These are phyloP conservation scores for Notholithocarpus densiflorus DNA, from an alignment of 306 rosid genomes.

Conservation along the genomic window DNA sequence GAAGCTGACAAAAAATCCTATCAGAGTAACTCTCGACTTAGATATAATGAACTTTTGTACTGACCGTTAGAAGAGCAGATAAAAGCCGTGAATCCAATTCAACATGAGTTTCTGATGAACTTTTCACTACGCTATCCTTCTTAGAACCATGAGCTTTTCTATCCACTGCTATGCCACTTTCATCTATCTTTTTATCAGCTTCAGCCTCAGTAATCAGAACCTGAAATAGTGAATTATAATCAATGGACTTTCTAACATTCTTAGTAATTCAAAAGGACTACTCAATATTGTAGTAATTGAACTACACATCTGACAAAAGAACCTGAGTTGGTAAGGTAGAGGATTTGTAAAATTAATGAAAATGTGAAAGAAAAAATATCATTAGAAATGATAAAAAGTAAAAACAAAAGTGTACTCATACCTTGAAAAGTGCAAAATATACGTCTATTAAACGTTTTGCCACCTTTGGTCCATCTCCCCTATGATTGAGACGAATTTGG, in stretches of 20 bases:
- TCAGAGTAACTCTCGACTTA: not conserved
- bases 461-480: constrained; percentile 90
- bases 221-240: constrained; percentile 40
- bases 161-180: constrained; percentile 34
- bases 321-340: not conserved
- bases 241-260: not conserved
- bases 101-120: constrained; percentile 44
- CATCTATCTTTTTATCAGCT: constrained; percentile 42
- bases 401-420: constrained; percentile 27
- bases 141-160: constrained; percentile 17
- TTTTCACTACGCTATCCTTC: constrained; percentile 35
- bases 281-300: not conserved
- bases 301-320: not conserved
- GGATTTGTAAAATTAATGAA: not conserved
- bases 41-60: constrained; percentile 9
- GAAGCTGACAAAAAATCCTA: not conserved
- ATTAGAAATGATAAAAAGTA: not conserved
- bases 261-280: not conserved
- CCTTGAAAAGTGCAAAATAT: constrained; percentile 94
- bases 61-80: constrained; percentile 76
- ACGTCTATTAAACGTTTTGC: constrained; percentile 91
- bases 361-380: not conserved
- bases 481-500: constrained; percentile 73
- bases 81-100: constrained; percentile 91
- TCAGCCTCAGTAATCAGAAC: constrained; percentile 64